These are phyloP conservation scores for Candida quercuum DNA, from an alignment of 805 yeast species.

Conservation along the genomic window DNA sequence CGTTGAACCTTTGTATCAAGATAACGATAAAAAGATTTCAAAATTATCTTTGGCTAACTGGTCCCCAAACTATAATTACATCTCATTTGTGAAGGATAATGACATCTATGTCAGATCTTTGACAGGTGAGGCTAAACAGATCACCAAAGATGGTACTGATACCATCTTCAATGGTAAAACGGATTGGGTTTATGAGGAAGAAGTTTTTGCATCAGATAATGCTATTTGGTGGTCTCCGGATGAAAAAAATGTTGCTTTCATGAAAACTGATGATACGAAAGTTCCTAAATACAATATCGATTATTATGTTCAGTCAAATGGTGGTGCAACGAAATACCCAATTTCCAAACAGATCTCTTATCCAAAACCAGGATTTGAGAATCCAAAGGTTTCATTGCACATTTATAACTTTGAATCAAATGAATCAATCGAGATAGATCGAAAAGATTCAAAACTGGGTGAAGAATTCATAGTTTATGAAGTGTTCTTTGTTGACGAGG, in stretches of 20 bases:
- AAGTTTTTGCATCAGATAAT: constrained; percentile 62
- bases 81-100: constrained; percentile 63
- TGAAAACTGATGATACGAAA: constrained; percentile 63
- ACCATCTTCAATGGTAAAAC: constrained; percentile 77
- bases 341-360: constrained; percentile 54
- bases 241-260: constrained; percentile 57
- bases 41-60: constrained; percentile 49
- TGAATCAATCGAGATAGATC: constrained; percentile 26
- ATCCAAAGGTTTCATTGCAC: constrained; percentile 59
- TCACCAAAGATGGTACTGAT: constrained; percentile 64
- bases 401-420: constrained; percentile 33
- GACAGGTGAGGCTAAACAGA: constrained; percentile 27
- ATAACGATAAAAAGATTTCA: constrained; percentile 19
- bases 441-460: constrained; percentile 24
- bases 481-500: constrained; percentile 56
- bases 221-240: constrained; percentile 87
- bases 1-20: constrained; percentile 26
- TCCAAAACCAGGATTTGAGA: constrained; percentile 79
- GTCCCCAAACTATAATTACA: constrained; percentile 64
- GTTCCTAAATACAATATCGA: constrained; percentile 73
- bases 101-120: constrained; percentile 53
- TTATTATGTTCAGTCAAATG: constrained; percentile 51
- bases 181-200: constrained; percentile 95
- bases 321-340: constrained; percentile 51
- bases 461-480: constrained; percentile 58